Percentiles rank a stretch among this genome's conserved stretches.
These are phyloP conservation scores for Leucocoprinus leucothites DNA, from an alignment of 768 basidiomycete species.

Conservation along the genomic window DNA sequence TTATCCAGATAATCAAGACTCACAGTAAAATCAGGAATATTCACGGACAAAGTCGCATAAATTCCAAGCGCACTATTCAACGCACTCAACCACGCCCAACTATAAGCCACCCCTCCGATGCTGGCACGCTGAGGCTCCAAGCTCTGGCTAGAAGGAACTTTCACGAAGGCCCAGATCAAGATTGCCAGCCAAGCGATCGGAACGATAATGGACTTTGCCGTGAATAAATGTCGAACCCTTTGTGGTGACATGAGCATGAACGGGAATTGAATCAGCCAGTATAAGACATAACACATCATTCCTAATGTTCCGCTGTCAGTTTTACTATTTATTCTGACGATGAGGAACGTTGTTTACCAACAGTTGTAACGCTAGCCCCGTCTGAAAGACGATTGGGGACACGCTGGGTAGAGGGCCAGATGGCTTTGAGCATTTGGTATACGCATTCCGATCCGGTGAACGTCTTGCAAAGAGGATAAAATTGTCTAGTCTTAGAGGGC, in stretches of 20 bases:
- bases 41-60: slow-evolving; percentile 71
- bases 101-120: slow-evolving; percentile 49
- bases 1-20: slow-evolving; percentile 8
- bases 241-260: slow-evolving; percentile 77
- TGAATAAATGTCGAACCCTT: slow-evolving; percentile 73
- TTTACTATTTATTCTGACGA: background rate
- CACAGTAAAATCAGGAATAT: slow-evolving; percentile 82
- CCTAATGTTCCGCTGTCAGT: slow-evolving; percentile 33
- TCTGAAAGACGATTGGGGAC: slow-evolving; percentile 63
- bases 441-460: slow-evolving; percentile 67
- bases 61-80: slow-evolving; percentile 76
- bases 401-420: slow-evolving; percentile 70
- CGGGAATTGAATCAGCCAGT: slow-evolving; percentile 76
- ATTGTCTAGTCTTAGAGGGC: no score
- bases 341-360: slow-evolving; percentile 33
- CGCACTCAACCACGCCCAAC: slow-evolving; percentile 79
- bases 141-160: slow-evolving; percentile 58
- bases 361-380: slow-evolving; percentile 59
- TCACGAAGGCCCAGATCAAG: slow-evolving; percentile 76
- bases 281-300: slow-evolving; percentile 72
- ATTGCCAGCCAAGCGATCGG: slow-evolving; percentile 67
- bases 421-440: slow-evolving; percentile 80
- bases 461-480: slow-evolving; percentile 28
- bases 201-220: slow-evolving; percentile 63
- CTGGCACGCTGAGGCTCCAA: slow-evolving; percentile 51